Evolutionary conservation across 495 filamentous ascomycete species (phyloP).

Genomic region (Pseudomonodictys pantanalensis): DNA sequence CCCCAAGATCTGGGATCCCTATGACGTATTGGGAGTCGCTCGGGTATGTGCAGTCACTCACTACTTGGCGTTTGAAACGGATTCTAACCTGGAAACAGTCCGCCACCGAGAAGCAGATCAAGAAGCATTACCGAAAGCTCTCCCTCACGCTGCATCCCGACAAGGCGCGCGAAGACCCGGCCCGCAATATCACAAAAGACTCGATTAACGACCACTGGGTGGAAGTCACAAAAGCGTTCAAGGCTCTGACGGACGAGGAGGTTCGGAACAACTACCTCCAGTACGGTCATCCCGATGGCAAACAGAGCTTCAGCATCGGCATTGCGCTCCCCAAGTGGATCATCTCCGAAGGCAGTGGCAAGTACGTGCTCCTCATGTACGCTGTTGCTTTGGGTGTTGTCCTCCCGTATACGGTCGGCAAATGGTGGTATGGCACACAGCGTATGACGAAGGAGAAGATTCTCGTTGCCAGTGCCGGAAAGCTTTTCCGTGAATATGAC

Average conservation of each 20-base stretch:
- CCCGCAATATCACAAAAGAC: conserved; percentile 87
- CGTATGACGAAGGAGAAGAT: conserved; percentile 87
- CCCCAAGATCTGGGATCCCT: conserved; percentile 90
- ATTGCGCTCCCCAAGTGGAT: conserved; percentile 94
- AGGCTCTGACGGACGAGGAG: conserved; percentile 94
- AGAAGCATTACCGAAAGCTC: conserved; percentile 78
- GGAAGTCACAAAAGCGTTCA: conserved; percentile 94
- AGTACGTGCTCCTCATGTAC: conserved; percentile 91
- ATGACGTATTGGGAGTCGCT: conserved; percentile 84
- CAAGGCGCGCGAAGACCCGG: conserved; percentile 75
- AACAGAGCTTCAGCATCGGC: conserved; percentile 96
- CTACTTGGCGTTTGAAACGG: background rate
- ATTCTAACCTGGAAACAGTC: conserved; percentile 50
- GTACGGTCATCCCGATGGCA: conserved; percentile 94
- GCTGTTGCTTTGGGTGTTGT: conserved; percentile 80
- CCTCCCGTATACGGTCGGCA: conserved; percentile 88
- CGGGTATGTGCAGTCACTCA: conserved; percentile 52
- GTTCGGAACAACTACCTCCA: conserved; percentile 94
- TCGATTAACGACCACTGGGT: conserved; percentile 83
- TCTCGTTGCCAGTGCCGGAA: conserved; percentile 84
- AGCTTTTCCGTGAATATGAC: conserved; percentile 87
- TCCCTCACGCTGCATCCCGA: conserved; percentile 89
- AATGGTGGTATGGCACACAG: conserved; percentile 98
- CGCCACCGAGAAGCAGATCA: conserved; percentile 83
- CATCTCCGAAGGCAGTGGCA: conserved; percentile 86